Conservation (phyloP, 345 rosid genomes). For the Aquilaria sinensis region DNA sequence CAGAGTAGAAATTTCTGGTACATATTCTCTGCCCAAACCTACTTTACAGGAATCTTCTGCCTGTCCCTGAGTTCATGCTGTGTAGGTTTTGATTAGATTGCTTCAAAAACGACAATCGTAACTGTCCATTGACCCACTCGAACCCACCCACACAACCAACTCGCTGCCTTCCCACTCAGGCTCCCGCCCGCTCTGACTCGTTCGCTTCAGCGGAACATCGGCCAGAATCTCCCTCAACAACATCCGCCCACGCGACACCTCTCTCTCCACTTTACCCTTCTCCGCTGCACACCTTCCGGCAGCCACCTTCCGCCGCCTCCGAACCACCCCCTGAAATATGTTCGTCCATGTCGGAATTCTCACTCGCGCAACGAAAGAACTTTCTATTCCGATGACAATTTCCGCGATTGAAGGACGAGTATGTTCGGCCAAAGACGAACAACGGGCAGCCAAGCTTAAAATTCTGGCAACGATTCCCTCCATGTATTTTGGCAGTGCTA, state of each 20-base stretch:
- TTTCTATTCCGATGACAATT: constrained; percentile 32
- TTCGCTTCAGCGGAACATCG: constrained; percentile 12
- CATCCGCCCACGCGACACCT: constrained; percentile 18
- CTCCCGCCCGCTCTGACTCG: neutral
- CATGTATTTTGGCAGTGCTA: constrained; percentile 25
- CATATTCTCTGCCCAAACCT: constrained; percentile 19
- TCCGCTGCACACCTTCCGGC: neutral
- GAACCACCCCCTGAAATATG: constrained; percentile 29
- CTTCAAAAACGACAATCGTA: neutral
- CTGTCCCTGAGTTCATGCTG: constrained; percentile 14
- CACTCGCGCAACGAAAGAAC: constrained; percentile 27
- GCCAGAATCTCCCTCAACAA: constrained; percentile 30
- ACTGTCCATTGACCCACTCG: constrained; percentile 9
- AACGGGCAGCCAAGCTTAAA: constrained; percentile 46
- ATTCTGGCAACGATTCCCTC: constrained; percentile 27
- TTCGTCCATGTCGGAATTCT: constrained; percentile 35
- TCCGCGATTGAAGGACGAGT: constrained; percentile 44
- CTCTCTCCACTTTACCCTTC: constrained; percentile 6
- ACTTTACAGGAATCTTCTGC: constrained; percentile 30
- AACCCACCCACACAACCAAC: constrained; percentile 2
- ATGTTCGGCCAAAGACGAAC: constrained; percentile 37
- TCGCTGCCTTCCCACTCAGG: neutral
- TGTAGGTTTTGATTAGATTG: neutral
- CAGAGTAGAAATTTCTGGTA: no score
- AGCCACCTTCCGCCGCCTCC: constrained; percentile 17